Percentiles rank a stretch among this genome's conserved stretches.
These are phyloP conservation scores for Mycena rebaudengoi DNA, from an alignment of 768 basidiomycete genomes.

Conservation along the genomic window DNA sequence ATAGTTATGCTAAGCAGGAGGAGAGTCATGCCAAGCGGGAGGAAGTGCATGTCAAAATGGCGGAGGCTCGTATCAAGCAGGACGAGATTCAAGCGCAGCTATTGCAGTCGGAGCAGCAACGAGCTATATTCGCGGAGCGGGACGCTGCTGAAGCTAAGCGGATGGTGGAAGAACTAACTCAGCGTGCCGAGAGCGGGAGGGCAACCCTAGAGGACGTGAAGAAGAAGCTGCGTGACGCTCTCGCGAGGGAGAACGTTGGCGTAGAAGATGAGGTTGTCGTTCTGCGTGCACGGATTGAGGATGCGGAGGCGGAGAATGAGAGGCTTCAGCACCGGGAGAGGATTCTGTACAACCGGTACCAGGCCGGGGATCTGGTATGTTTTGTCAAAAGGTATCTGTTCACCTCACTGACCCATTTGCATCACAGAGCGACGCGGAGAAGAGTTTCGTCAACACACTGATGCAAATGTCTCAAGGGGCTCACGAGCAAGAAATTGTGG, in stretches of 20 bases:
- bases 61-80: too few relatives aligned
- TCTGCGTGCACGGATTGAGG: slow-evolving; percentile 26
- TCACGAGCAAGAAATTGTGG: slow-evolving; percentile 61
- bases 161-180: slow-evolving; percentile 22
- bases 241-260: slow-evolving; percentile 16
- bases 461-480: slow-evolving; percentile 53
- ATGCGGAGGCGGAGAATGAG: slow-evolving; percentile 33
- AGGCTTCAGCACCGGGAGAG: slow-evolving; percentile 34
- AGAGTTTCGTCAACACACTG: slow-evolving; percentile 54
- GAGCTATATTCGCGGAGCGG: slow-evolving; percentile 38
- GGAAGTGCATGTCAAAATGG: slow-evolving; percentile 20
- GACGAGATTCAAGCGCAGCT: slow-evolving; percentile 27
- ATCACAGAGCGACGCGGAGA: slow-evolving; percentile 57
- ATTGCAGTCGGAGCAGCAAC: slow-evolving; percentile 35
- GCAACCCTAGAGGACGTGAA: slow-evolving; percentile 17
- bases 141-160: slow-evolving; percentile 29
- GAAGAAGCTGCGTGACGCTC: slow-evolving; percentile 13
- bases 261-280: slow-evolving; percentile 14
- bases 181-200: slow-evolving; percentile 22
- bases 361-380: slow-evolving; percentile 56
- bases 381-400: neutral
- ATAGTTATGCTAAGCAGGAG: too few relatives aligned
- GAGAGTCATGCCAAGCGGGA: slow-evolving; percentile 38
- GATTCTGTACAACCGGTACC: slow-evolving; percentile 50
- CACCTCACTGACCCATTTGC: neutral